phyloP scores from a whole-genome alignment of 2,329 filamentous ascomycete species.

The Talaromyces sp. region DNA sequence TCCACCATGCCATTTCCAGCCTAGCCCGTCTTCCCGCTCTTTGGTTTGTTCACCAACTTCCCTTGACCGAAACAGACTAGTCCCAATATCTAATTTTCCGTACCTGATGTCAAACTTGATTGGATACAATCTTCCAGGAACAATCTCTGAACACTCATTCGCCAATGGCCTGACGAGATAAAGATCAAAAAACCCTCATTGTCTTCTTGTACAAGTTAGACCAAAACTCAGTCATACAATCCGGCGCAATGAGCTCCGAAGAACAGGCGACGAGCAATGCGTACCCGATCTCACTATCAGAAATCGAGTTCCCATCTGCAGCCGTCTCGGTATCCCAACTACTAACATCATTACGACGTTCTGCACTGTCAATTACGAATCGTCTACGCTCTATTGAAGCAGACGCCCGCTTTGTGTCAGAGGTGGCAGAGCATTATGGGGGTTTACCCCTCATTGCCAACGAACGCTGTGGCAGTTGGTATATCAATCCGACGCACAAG shows the following conservation, averaged over 20 bases:
- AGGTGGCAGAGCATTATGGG: conserved; percentile 48
- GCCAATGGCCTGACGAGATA: conserved; percentile 1
- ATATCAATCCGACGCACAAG: conserved; percentile 66
- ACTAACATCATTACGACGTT: conserved; percentile 69
- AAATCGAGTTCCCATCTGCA: conserved; percentile 53
- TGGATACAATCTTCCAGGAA: conserved; percentile 10
- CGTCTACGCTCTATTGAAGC: conserved; percentile 72
- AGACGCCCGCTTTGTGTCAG: conserved; percentile 71
- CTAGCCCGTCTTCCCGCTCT: conserved; percentile 5
- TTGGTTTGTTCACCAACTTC: neutral
- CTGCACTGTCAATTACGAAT: conserved; percentile 74
- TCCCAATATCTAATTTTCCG: neutral
- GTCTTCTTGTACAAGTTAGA: neutral
- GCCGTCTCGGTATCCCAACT: conserved; percentile 66
- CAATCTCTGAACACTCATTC: conserved; percentile 7
- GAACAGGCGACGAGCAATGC: conserved; percentile 24
- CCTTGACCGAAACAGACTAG: neutral
- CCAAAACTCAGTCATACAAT: neutral
- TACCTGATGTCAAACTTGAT: neutral
- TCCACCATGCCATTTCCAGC: neutral
- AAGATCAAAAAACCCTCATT: neutral
- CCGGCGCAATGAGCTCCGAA: conserved; percentile 18
- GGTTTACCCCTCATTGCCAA: conserved; percentile 77
- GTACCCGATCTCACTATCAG: conserved; percentile 36
- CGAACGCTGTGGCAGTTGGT: conserved; percentile 95